These are phyloP conservation scores for Acacia pycnantha DNA, from an alignment of 331 rosid genomes.

Conservation along the genomic window DNA sequence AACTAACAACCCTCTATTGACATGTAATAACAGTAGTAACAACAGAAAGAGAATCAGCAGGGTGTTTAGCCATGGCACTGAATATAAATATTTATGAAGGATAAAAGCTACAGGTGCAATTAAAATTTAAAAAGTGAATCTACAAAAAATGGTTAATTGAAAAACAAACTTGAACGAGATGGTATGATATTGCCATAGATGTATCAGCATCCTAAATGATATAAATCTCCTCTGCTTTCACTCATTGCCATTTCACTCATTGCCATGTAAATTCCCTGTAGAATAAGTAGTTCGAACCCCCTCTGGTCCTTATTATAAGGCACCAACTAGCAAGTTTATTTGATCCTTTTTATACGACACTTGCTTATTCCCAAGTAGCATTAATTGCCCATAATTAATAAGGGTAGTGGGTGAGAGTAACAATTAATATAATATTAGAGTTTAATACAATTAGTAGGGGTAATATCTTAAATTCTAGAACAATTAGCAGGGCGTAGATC, in stretches of 20 bases:
- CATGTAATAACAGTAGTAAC: background rate
- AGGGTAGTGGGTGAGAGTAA: too few species aligned
- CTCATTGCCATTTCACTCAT: background rate
- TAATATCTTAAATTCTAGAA: too few species aligned
- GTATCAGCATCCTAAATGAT: background rate
- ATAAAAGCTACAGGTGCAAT: background rate
- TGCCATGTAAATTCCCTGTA: background rate
- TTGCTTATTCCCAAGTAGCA: too few species aligned
- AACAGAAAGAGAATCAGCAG: background rate
- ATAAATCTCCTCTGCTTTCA: background rate
- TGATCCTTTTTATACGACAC: too few species aligned
- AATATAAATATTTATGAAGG: background rate
- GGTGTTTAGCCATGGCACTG: background rate
- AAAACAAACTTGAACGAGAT: conserved; percentile 4
- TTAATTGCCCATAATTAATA: too few species aligned
- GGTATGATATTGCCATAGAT: background rate
- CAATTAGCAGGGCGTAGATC: background rate
- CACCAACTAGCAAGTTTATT: too few species aligned
- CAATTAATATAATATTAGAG: too few species aligned
- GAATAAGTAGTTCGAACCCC: background rate
- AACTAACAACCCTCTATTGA: background rate
- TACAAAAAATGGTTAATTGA: background rate
- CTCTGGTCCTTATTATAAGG: too few species aligned
- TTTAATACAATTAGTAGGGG: too few species aligned
- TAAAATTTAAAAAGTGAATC: conserved; percentile 9